Percentiles rank a stretch among this genome's conserved stretches.
phyloP scores from a whole-genome alignment of 1,139 yeast species.

The Nadsonia starkeyi-henricii region DNA sequence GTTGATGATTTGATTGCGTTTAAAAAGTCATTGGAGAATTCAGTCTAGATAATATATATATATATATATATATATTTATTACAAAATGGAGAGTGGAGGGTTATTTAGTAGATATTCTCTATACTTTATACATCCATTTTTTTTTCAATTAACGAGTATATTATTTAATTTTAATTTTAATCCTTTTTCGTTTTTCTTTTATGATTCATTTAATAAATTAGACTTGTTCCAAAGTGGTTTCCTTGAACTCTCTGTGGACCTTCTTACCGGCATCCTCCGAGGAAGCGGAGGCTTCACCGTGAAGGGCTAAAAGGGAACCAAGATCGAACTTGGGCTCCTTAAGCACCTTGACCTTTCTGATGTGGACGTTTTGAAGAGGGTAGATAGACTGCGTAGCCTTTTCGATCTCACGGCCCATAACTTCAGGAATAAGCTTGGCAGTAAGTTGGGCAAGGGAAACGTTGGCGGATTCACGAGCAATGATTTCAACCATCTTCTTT shows the following conservation, averaged over 20 bases:
- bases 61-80: too few relatives aligned
- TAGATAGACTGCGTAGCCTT: conserved; percentile 71
- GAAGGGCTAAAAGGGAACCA: conserved; percentile 77
- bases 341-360: conserved; percentile 83
- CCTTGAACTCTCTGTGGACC: conserved; percentile 79
- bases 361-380: conserved; percentile 86
- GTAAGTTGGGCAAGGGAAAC: conserved; percentile 79
- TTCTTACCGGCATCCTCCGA: conserved; percentile 65
- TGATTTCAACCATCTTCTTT: conserved; percentile 77
- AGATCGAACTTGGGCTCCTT: conserved; percentile 87
- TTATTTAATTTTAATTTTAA: too few relatives aligned
- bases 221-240: conserved; percentile 76
- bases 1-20: conserved; percentile 18
- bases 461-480: conserved; percentile 74
- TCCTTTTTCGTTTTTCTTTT: too few relatives aligned
- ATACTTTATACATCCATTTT: too few relatives aligned
- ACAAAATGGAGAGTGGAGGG: too few relatives aligned
- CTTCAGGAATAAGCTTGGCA: conserved; percentile 81
- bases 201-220: conserved; percentile 61
- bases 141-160: too few relatives aligned
- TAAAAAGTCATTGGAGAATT: neutral
- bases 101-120: too few relatives aligned
- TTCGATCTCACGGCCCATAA: conserved; percentile 82
- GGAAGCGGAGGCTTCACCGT: conserved; percentile 65
- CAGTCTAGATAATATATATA: neutral